Conservation (phyloP, 1,284 basidiomycete genomes). For the Malassezia yamatoensis region DNA sequence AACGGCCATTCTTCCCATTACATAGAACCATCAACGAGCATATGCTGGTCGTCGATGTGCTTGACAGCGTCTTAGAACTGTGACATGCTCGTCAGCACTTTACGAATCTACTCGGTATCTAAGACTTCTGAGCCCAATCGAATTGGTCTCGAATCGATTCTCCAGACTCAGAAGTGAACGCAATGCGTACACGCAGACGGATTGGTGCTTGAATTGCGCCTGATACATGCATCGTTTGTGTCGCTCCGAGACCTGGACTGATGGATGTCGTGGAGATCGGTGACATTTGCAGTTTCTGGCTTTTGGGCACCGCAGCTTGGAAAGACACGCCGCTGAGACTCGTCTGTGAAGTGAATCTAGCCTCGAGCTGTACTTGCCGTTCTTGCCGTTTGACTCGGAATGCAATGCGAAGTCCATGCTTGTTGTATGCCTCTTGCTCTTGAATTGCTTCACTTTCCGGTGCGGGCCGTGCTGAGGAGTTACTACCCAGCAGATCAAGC, state of each 20-base stretch:
- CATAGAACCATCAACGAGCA: too few relatives aligned
- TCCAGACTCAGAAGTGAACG: constrained; percentile 56
- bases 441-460: constrained; percentile 49
- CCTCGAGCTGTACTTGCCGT: constrained; percentile 79
- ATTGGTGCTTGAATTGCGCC: constrained; percentile 59
- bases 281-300: constrained; percentile 94
- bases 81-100: too few relatives aligned
- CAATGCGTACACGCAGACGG: constrained; percentile 73
- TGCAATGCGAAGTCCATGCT: constrained; percentile 77
- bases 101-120: background rate
- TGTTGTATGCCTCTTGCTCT: constrained; percentile 78
- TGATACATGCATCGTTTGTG: constrained; percentile 79
- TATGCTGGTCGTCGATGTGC: too few relatives aligned
- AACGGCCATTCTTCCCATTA: too few relatives aligned
- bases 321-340: constrained; percentile 53
- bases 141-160: constrained; percentile 77
- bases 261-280: constrained; percentile 83
- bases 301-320: constrained; percentile 96
- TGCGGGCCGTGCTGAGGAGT: constrained; percentile 51
- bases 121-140: constrained; percentile 54
- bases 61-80: too few relatives aligned
- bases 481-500: constrained; percentile 59
- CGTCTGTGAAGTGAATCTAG: constrained; percentile 67
- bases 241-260: constrained; percentile 68
- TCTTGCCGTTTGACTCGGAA: constrained; percentile 69